Evolutionary conservation across 371 early-diverging fungal genomes (phyloP).

Genomic region (Apophysomyces ossiformis): DNA sequence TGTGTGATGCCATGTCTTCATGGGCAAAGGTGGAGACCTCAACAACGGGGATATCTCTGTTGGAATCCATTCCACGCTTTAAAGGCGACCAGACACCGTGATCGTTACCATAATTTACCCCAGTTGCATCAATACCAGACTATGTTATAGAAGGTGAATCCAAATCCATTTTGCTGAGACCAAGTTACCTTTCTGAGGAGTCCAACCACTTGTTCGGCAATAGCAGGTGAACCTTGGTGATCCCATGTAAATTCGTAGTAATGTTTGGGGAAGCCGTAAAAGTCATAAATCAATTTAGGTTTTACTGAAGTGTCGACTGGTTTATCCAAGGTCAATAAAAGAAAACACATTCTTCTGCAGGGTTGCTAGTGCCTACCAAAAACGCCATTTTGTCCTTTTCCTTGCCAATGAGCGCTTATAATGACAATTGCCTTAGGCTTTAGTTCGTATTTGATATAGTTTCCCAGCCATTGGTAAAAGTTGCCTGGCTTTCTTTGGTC

Average conservation of each 20-base stretch:
- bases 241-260: conserved; percentile 49
- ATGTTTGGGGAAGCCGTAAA: conserved; percentile 46
- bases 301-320: conserved; percentile 20
- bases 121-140: conserved; percentile 44
- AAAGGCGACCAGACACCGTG: conserved; percentile 71
- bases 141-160: background rate
- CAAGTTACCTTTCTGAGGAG: conserved; percentile 23
- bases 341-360: too few relatives aligned
- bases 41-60: conserved; percentile 59
- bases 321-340: too few relatives aligned
- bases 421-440: conserved; percentile 37
- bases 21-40: conserved; percentile 54
- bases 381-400: conserved; percentile 13
- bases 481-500: conserved; percentile 49
- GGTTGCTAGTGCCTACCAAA: conserved; percentile 3
- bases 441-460: conserved; percentile 37
- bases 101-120: conserved; percentile 60
- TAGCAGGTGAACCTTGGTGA: conserved; percentile 39
- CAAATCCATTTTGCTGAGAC: too few relatives aligned
- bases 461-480: conserved; percentile 54
- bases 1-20: conserved; percentile 34
- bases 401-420: conserved; percentile 45
- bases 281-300: conserved; percentile 51
- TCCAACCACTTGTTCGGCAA: conserved; percentile 41
- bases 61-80: conserved; percentile 55